Evolutionary conservation across 352 stramenopile species (phyloP), one percentile per base, ranked within the genome.

Genomic region (Pythium dissimile): DNA sequence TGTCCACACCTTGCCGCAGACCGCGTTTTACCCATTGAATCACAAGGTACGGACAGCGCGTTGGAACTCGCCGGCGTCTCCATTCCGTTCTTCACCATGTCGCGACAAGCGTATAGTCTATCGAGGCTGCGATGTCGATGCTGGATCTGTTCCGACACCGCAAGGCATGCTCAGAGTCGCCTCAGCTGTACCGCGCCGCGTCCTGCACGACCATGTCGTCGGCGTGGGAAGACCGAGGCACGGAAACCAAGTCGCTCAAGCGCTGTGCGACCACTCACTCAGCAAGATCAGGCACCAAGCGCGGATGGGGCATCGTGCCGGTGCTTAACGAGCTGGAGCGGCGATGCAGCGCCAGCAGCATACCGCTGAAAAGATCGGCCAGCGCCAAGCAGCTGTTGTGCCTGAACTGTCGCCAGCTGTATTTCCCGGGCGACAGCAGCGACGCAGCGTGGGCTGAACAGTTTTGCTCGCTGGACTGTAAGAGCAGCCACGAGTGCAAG

Each of bases 401-500:
- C 38, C 31, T 45, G 13, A 68, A 68, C 43, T 68, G 61, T 28
- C 39, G 26, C 1, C 47, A 30, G 18, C 49, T 60, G 20, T 68
- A 54, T 20, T 63, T 60, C 26, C 21, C n/a, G 2, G 44, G 20
- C 13, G 35, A 42, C 20, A 39, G 39, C 5, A 30, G 18, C 4
- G 21, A n/a, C 28, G 21, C 21, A 16, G 37, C 27, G 16, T n/a
- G n/a, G n/a, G n/a, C n/a, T 16, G 35, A 46, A 11, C 44, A 59
- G 52, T 80, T 75, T 48, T 82, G 72, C 54, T 82, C 69, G 24
- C 51, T 82, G 15, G 72, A 82, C 56, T 82, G 72, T 58, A 73
- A 72, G 35, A 69, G 62, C 46, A 78, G 62, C 34, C 62, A 68
- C 47, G 43, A 68, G 42, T 79, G 69, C 49, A 34, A 65, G 23